A percentile compares a stretch with the other conserved stretches of the same genome.
phyloP scores from a whole-genome alignment of 176 grass and related monocot genomes.

The Aegilops longissima region DNA sequence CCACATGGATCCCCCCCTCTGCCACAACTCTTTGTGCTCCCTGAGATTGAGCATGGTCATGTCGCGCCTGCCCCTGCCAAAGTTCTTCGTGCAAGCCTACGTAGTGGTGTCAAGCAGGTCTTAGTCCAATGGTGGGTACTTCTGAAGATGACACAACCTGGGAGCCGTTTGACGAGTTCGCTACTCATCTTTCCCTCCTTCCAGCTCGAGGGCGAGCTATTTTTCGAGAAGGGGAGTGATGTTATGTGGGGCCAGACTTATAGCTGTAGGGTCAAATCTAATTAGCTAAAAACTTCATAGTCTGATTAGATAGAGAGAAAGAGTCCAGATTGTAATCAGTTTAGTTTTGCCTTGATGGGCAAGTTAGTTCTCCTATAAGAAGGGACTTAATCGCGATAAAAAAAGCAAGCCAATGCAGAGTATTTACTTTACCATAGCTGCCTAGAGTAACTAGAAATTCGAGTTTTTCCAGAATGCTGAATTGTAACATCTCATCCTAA shows the following conservation, averaged over 20 bases:
- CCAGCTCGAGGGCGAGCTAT: background rate
- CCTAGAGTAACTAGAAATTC: no score
- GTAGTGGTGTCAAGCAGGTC: background rate
- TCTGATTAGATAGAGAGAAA: no score
- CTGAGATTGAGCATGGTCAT: no score
- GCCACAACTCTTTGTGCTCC: no score
- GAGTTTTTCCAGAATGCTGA: background rate
- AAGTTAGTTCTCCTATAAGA: no score
- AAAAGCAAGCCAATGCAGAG: no score
- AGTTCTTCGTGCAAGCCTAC: background rate
- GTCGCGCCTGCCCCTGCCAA: background rate
- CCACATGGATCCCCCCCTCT: background rate
- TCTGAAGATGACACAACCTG: background rate
- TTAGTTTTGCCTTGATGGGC: no score
- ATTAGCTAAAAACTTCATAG: no score
- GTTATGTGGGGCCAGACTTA: background rate
- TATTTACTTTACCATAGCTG: no score
- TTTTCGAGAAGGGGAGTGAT: background rate
- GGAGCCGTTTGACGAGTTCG: background rate
- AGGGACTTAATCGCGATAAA: no score
- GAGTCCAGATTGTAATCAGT: no score
- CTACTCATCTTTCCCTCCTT: background rate
- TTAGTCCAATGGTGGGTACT: background rate
- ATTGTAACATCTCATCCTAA: slow-evolving; percentile 7
- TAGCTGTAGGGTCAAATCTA: background rate